Conservation (phyloP, 2,329 filamentous ascomycete species). For the Colletotrichum sp. region DNA sequence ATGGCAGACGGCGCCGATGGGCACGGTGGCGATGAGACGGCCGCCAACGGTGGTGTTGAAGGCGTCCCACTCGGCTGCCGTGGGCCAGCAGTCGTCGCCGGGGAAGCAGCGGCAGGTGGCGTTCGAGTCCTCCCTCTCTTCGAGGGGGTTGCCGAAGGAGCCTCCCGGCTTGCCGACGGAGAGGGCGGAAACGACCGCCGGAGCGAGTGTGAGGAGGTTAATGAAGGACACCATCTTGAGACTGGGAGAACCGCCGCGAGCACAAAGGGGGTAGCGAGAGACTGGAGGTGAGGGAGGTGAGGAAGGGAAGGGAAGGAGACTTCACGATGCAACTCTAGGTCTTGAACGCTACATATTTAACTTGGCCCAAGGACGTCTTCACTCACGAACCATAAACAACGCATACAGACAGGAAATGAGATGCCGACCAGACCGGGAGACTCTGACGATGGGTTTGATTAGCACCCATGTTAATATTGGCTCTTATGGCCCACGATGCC, state of each 20-base stretch:
- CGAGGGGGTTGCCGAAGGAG: not conserved
- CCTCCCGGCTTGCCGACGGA: not conserved
- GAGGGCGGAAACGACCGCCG: constrained; percentile 4
- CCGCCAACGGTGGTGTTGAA: constrained; percentile 59
- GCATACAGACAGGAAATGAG: not conserved
- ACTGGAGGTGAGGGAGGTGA: constrained; percentile 2
- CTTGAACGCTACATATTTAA: not conserved
- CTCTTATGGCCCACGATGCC: not conserved
- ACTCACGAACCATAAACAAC: not conserved
- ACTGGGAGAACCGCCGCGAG: not conserved
- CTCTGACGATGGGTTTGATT: not conserved
- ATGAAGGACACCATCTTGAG: constrained; percentile 15
- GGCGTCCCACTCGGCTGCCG: constrained; percentile 42
- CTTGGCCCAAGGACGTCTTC: not conserved
- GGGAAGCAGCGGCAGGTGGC: constrained; percentile 53
- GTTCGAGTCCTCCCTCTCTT: not conserved
- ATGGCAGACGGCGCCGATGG: constrained; percentile 57
- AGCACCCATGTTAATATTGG: constrained; percentile 12
- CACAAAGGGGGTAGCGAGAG: not conserved
- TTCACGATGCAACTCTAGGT: not conserved
- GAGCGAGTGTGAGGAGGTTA: constrained; percentile 12
- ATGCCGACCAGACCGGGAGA: not conserved
- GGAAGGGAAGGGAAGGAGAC: not conserved
- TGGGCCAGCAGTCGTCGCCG: constrained; percentile 59
- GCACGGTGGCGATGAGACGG: constrained; percentile 53